Conservation (phyloP, 495 filamentous ascomycete genomes). For the Monascus purpureus region DNA sequence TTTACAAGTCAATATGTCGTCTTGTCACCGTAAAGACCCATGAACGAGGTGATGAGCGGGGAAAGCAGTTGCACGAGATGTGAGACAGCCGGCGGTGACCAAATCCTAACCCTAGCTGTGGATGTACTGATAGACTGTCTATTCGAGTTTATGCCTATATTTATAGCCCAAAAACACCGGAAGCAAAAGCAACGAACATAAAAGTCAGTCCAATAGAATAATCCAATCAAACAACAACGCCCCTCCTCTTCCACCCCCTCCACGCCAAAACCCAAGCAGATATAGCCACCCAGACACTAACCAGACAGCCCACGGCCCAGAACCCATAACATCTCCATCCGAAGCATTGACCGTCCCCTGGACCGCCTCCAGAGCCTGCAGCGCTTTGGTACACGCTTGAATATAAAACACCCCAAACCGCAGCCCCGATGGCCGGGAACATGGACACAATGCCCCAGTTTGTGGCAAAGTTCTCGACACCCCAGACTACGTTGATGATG, state of each 20-base stretch:
- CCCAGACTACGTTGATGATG: conserved; percentile 89
- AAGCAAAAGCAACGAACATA: too few species aligned
- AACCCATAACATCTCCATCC: conserved; percentile 74
- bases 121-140: too few species aligned
- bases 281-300: conserved; percentile 64
- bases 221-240: conserved; percentile 52
- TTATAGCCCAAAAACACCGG: too few species aligned
- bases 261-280: conserved; percentile 64
- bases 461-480: conserved; percentile 94
- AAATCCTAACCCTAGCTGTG: too few species aligned
- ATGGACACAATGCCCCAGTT: conserved; percentile 95
- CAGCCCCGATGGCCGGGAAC: conserved; percentile 72
- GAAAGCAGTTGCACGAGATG: too few species aligned
- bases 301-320: conserved; percentile 59
- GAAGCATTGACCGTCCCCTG: conserved; percentile 36
- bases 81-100: too few species aligned
- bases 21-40: too few species aligned
- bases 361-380: conserved; percentile 19
- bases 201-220: too few species aligned
- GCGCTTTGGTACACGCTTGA: conserved; percentile 63
- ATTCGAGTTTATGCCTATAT: too few species aligned
- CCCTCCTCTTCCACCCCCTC: conserved; percentile 72
- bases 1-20: too few species aligned
- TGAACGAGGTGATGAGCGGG: too few species aligned
- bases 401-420: conserved; percentile 77